Conservation (phyloP, 352 stramenopile species). For the Pythium folliculosum region DNA sequence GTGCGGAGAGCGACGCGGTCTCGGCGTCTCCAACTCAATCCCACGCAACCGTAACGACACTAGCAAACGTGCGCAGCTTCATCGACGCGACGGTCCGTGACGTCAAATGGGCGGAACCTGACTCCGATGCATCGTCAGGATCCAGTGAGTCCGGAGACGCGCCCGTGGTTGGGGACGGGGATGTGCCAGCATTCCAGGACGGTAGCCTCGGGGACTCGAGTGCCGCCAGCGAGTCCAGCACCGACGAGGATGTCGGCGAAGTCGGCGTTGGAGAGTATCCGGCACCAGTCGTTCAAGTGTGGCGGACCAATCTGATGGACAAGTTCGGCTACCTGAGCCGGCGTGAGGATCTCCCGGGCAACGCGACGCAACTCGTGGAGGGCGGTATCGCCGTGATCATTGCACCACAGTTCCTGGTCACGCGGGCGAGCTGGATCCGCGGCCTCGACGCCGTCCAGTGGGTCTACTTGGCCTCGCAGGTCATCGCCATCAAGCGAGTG, state of each 20-base stretch:
- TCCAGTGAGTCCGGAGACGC: background rate
- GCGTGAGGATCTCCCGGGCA: background rate
- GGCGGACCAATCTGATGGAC: constrained; percentile 4
- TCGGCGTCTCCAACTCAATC: background rate
- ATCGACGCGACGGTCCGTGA: constrained; percentile 16
- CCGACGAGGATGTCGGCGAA: background rate
- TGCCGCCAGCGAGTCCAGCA: background rate
- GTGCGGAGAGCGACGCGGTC: background rate
- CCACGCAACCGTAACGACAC: background rate
- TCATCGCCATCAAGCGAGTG: constrained; percentile 9
- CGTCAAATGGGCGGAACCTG: constrained; percentile 9
- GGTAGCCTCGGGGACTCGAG: background rate
- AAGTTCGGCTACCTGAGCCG: constrained; percentile 19
- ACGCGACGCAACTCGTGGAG: background rate
- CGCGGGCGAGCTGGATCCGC: constrained; percentile 16
- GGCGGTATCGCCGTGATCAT: constrained; percentile 27
- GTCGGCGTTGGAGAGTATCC: background rate
- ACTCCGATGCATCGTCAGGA: background rate
- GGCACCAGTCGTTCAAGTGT: background rate
- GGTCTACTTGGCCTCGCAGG: constrained; percentile 14
- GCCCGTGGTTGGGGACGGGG: background rate
- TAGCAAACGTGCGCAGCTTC: constrained; percentile 20
- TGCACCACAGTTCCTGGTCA: constrained; percentile 21
- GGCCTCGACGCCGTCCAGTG: constrained; percentile 3
- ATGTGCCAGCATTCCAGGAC: too few relatives aligned